These are phyloP conservation scores for Lonicera japonica DNA, from an alignment of 129 eudicot genomes.

Conservation along the genomic window DNA sequence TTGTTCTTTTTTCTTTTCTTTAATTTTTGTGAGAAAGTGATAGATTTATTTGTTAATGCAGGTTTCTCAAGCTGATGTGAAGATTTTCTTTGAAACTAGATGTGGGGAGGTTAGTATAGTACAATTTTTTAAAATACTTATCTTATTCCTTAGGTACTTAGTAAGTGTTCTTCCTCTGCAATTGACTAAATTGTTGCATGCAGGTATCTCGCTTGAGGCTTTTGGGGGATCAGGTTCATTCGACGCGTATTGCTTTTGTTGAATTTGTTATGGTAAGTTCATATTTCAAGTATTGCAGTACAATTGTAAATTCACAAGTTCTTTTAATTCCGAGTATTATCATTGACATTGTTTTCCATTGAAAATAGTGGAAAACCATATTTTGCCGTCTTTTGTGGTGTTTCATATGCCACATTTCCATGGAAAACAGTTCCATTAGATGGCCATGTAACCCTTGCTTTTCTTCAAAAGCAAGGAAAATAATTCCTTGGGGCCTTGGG, in stretches of 20 bases:
- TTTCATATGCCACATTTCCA: no score
- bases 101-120: conserved; percentile 74
- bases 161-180: background rate
- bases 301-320: no score
- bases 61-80: conserved; percentile 91
- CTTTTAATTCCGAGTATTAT: no score
- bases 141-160: background rate
- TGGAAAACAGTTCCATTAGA: no score
- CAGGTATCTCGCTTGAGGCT: conserved; percentile 97
- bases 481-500: no score
- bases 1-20: background rate
- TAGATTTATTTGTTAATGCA: conserved; percentile 18
- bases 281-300: no score
- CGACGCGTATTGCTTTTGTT: conserved; percentile 94
- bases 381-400: no score
- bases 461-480: no score
- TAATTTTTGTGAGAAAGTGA: background rate
- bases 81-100: conserved; percentile 76
- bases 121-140: background rate
- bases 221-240: conserved; percentile 92
- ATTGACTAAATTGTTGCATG: conserved; percentile 9
- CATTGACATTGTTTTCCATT: no score
- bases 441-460: no score
- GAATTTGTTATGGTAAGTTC: conserved; percentile 75
- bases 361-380: no score